These are phyloP conservation scores for Maudiozyma barnettii DNA, from an alignment of 805 yeast genomes.

Conservation along the genomic window DNA sequence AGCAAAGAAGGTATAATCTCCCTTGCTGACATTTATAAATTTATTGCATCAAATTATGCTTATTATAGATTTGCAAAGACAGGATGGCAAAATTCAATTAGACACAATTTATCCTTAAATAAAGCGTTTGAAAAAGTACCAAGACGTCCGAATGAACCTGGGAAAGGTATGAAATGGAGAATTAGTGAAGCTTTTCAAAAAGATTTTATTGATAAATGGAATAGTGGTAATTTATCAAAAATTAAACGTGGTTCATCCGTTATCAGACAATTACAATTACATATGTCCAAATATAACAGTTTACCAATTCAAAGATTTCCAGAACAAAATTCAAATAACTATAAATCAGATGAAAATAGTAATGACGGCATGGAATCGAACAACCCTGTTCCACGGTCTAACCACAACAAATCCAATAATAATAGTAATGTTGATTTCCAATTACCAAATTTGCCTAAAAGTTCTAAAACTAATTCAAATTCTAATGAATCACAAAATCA, in stretches of 20 bases:
- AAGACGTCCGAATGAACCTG: conserved; percentile 90
- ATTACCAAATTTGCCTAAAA: not conserved
- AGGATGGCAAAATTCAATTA: conserved; percentile 97
- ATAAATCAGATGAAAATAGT: not conserved
- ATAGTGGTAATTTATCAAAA: conserved; percentile 63
- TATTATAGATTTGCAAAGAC: conserved; percentile 85
- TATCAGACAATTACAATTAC: conserved; percentile 68
- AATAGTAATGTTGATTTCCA: not conserved
- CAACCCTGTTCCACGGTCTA: not conserved
- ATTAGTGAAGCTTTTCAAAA: conserved; percentile 74
- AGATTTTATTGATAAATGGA: conserved; percentile 75
- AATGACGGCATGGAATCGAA: no score
- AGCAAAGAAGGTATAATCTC: conserved; percentile 83
- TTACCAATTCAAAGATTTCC: conserved; percentile 31
- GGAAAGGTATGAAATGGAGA: conserved; percentile 99
- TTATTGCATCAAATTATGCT: conserved; percentile 82
- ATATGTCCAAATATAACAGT: conserved; percentile 41
- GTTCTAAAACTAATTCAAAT: not conserved
- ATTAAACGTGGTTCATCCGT: conserved; percentile 74
- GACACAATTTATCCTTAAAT: conserved; percentile 88
- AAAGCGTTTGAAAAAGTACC: conserved; percentile 98
- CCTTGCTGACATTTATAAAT: conserved; percentile 81
- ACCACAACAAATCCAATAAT: not conserved
- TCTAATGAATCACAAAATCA: not conserved
- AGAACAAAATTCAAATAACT: conserved; percentile 2